phyloP scores from a whole-genome alignment of 305 asterid species.

The Fraxinus velutina region DNA sequence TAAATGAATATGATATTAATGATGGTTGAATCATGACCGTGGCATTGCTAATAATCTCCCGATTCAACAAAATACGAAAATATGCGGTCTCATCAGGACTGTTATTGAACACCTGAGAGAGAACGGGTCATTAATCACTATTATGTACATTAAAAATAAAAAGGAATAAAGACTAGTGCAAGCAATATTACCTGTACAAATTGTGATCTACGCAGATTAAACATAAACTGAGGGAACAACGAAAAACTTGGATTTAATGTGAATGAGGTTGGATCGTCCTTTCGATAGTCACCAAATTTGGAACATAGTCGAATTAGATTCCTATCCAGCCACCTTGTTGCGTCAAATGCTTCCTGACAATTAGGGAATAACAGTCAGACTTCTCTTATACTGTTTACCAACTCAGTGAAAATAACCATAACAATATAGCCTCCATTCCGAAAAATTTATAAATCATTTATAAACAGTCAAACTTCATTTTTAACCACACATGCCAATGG shows the following conservation, averaged over 20 bases:
- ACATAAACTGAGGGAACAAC: slow-evolving; percentile 92
- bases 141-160: slow-evolving; percentile 19
- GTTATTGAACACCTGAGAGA: slow-evolving; percentile 78
- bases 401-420: neutral
- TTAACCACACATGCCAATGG: neutral
- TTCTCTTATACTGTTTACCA: neutral
- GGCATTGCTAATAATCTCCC: slow-evolving; percentile 88
- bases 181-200: slow-evolving; percentile 71
- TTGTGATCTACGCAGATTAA: slow-evolving; percentile 93
- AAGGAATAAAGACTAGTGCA: slow-evolving; percentile 1
- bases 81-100: slow-evolving; percentile 99
- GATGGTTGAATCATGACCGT: slow-evolving; percentile 99
- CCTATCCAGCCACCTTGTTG: slow-evolving; percentile 95
- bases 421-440: neutral
- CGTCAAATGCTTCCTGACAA: slow-evolving; percentile 89
- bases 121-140: neutral
- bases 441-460: neutral
- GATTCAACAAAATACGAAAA: slow-evolving; percentile 89
- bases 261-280: slow-evolving; percentile 92
- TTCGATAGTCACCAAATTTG: slow-evolving; percentile 93
- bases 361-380: neutral
- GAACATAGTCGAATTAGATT: slow-evolving; percentile 87
- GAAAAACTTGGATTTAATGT: slow-evolving; percentile 75
- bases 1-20: slow-evolving; percentile 74
- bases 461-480: neutral